Evolutionary conservation across 2,329 filamentous ascomycete species (phyloP), one percentile per base, ranked within the genome.

Genomic region (Diaporthe sp.): DNA sequence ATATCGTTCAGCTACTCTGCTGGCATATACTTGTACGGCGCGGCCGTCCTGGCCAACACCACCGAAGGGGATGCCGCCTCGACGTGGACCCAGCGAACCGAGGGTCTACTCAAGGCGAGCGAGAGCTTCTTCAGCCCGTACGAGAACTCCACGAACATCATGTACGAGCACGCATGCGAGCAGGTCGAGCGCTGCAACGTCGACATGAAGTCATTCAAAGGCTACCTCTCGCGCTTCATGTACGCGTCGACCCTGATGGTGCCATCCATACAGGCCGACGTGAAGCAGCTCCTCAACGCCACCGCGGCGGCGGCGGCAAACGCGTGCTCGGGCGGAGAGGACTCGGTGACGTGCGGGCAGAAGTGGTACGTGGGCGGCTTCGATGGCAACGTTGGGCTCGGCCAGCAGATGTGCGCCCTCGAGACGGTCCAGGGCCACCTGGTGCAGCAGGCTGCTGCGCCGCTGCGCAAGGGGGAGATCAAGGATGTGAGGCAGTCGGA

Each of bases 81-180:
- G 33, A 82, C 84, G 42, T 94, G 92, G 92, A 81, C 82, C 13
- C 82, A 87, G 19, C 89, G 90, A 55, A 85, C 89, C 1, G 79
- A 85, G 67, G 84, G 85, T 30, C 85, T 93, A 33, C 82, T 93
- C 28, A 82, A 86, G 33, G 89, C 88, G 33, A 83, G 88, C 4
- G 77, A 80, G 35, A 84, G 82, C 80, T 92, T 90, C 82, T 91
- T 93, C 84, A 82, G 81, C 61, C 86, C 87, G 6, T 86, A 84
- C 61, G 79, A 84, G 22, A 89, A 90, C 77, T 83, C 86, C 7
- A 89, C 89, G 30, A 85, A 90, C 79, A 83, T 93, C 82, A 91
- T 94, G 89, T 91, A 86, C 79, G 92, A 94, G 82, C 86, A 86
- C 58, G 89, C 90, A n/a, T 94, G 92, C 84, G 92, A 94, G 81